phyloP scores from a whole-genome alignment of 2,329 filamentous ascomycete genomes.

The Grosmannia huntii region DNA sequence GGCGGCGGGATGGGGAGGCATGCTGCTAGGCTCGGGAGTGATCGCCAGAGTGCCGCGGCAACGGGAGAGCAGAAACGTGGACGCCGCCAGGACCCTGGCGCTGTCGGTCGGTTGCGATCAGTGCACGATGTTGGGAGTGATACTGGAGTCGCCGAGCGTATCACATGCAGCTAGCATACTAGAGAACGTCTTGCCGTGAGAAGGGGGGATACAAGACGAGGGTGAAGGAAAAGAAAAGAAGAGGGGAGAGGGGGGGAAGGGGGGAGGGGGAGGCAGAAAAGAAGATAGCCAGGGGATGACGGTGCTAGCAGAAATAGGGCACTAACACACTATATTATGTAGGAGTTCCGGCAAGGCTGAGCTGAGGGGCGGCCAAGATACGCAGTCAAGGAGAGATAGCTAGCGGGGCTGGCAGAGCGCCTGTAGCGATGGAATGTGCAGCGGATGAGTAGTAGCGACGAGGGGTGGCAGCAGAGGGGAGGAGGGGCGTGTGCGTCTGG shows the following conservation, averaged over 20 bases:
- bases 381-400: not conserved
- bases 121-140: not conserved
- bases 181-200: not conserved
- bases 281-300: not conserved
- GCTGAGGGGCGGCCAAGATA: not conserved
- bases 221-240: not conserved
- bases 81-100: conserved; percentile 9
- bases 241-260: not conserved
- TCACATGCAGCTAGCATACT: not conserved
- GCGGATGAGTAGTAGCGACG: too few species aligned
- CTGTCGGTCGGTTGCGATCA: not conserved
- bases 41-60: not conserved
- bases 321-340: not conserved
- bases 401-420: not conserved
- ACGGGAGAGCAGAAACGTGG: conserved; percentile 11
- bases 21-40: not conserved
- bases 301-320: not conserved
- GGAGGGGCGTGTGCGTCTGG: not conserved
- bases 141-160: not conserved
- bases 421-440: too few species aligned
- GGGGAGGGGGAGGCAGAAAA: not conserved
- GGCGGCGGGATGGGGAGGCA: conserved; percentile 14
- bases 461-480: not conserved
- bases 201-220: not conserved
- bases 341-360: not conserved